Conservation (phyloP, 257 asterid genomes). For the Galeopsis tetrahit region DNA sequence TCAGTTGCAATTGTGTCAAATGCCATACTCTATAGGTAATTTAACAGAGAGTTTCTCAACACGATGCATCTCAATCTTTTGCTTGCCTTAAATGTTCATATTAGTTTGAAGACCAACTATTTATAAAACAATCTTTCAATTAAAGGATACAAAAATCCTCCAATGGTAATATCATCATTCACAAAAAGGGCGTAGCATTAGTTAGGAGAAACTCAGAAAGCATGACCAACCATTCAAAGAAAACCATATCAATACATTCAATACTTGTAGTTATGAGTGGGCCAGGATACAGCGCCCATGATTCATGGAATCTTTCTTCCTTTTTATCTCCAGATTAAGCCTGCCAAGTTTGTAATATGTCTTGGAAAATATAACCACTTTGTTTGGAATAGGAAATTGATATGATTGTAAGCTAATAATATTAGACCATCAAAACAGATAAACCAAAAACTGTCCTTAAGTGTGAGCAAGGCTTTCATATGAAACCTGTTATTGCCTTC, state of each 20-base stretch:
- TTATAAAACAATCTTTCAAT: background rate
- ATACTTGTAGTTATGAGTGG: slow-evolving; percentile 1
- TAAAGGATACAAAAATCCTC: background rate
- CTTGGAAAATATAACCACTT: background rate
- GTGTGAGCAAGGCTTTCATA: background rate
- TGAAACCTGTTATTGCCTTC: slow-evolving; percentile 1
- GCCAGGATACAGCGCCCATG: background rate
- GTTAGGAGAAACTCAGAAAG: slow-evolving; percentile 1
- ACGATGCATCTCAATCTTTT: background rate
- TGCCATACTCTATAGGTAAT: background rate
- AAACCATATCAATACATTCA: background rate
- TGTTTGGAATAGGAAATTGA: slow-evolving; percentile 17
- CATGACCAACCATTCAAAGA: slow-evolving; percentile 9
- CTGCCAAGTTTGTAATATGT: background rate
- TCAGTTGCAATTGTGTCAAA: background rate
- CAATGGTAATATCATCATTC: slow-evolving; percentile 4
- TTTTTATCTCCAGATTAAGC: background rate
- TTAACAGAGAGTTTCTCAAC: background rate
- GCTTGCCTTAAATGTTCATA: background rate
- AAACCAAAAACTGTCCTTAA: background rate
- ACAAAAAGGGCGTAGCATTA: background rate
- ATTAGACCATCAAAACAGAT: background rate
- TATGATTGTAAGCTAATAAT: background rate
- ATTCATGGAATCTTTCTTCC: background rate
- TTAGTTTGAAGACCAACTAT: background rate